Percentiles rank a stretch among this genome's conserved stretches.
Conservation (phyloP, 306 rosid species). For the Begonia peltatifolia region DNA sequence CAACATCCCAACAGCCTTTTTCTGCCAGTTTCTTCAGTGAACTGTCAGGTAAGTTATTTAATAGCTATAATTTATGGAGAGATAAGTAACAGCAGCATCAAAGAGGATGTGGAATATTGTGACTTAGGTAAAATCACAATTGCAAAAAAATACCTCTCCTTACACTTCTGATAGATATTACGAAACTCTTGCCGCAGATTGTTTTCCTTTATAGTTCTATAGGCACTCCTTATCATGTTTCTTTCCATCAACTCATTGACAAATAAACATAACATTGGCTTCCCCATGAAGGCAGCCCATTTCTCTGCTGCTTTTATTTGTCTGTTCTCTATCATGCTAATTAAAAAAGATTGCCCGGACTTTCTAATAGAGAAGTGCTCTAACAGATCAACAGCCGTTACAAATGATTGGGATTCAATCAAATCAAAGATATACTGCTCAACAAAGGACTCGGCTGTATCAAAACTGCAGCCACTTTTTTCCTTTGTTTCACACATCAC, state of each 20-base stretch:
- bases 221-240: slow-evolving; percentile 71
- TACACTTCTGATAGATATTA: slow-evolving; percentile 55
- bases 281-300: slow-evolving; percentile 91
- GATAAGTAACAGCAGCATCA: background rate
- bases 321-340: slow-evolving; percentile 43
- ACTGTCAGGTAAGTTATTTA: slow-evolving; percentile 30
- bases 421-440: slow-evolving; percentile 46
- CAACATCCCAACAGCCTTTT: slow-evolving; percentile 98
- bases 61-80: slow-evolving; percentile 10
- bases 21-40: slow-evolving; percentile 72
- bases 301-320: slow-evolving; percentile 89
- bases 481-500: slow-evolving; percentile 34
- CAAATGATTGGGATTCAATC: slow-evolving; percentile 48
- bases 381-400: slow-evolving; percentile 58
- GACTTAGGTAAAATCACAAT: slow-evolving; percentile 4
- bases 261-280: slow-evolving; percentile 54
- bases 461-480: slow-evolving; percentile 20
- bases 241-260: slow-evolving; percentile 39
- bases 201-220: slow-evolving; percentile 56
- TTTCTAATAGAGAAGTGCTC: slow-evolving; percentile 65
- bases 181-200: slow-evolving; percentile 68
- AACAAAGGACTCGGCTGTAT: slow-evolving; percentile 36
- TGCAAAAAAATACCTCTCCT: slow-evolving; percentile 49
- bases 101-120: slow-evolving; percentile 1
- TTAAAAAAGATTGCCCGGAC: slow-evolving; percentile 53